Conservation (phyloP, 768 basidiomycete genomes). For the Cystobasidium ongulense region DNA sequence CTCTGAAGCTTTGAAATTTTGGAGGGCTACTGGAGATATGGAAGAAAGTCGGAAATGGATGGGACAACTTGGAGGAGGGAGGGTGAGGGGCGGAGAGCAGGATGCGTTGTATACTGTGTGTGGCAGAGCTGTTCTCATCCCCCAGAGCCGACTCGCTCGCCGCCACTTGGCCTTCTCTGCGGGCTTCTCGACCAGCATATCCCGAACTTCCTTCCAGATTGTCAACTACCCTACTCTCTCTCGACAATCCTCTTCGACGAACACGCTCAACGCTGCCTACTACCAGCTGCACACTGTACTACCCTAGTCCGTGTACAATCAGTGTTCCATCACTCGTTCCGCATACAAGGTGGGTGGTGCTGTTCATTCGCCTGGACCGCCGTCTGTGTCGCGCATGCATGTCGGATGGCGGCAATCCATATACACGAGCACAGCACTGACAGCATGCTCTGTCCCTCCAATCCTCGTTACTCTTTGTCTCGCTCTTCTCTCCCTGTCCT, state of each 20-base stretch:
- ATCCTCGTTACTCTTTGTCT: too few relatives aligned
- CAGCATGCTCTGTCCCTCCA: too few relatives aligned
- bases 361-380: too few relatives aligned
- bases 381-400: too few relatives aligned
- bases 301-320: neutral
- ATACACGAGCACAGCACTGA: too few relatives aligned
- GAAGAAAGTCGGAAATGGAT: too few relatives aligned
- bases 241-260: neutral
- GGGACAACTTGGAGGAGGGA: too few relatives aligned
- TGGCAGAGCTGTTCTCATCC: neutral
- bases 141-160: neutral
- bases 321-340: neutral
- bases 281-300: neutral
- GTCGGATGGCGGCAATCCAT: too few relatives aligned
- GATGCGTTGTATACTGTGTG: neutral
- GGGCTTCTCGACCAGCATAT: too few relatives aligned
- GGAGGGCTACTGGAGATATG: too few relatives aligned
- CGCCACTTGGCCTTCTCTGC: neutral
- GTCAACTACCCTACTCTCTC: neutral
- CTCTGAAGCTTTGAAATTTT: neutral
- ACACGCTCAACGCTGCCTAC: neutral
- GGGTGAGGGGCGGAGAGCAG: too few relatives aligned
- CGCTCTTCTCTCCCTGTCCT: too few relatives aligned
- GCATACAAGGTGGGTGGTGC: neutral
- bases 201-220: neutral